Evolutionary conservation across 768 basidiomycete genomes (phyloP), one percentile per base, ranked within the genome.

Genomic region (Tricholoma sp.): DNA sequence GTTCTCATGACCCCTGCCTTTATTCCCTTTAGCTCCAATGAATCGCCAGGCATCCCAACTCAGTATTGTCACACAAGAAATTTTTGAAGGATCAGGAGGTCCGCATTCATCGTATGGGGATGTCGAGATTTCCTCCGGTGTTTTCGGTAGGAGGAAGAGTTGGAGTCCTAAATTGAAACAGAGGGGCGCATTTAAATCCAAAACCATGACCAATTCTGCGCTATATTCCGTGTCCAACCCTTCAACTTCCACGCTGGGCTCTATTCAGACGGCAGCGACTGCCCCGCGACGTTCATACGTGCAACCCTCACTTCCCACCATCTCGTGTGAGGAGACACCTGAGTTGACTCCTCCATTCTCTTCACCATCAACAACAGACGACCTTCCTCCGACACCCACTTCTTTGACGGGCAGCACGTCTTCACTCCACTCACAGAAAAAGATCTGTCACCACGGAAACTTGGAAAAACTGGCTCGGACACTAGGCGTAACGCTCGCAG

Each of bases 401-500:
- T 61, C 57, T 24, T 63, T 60, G 22, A 52, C n/a, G 11, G 59
- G 21, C 16, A 62, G 52, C 51, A 27, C 34, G 24, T 29, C 16
- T 3, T 57, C 58, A 61, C 27, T 16, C 55, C 16, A 50, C 59
- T 34, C 49, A 57, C 2, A 35, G 24, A 34, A 50, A 27, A 57
- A 52, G 55, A 31, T 27, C 34, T 43, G 49, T 31, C 57, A 41
- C 18, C 58, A 51, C 16, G 61, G 63, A 19, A 68, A 64, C 39
- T 34, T 67, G 29, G 58, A 57, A 50, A 72, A 72, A 50, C 59
- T 72, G 14, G 57, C 66, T 24, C 64, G 67, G n/a, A 72, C 66
- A 3, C 59, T 72, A 4, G 69, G 71, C 29, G 64, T 64, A 29
- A 39, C 57, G 11, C 63, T 62, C 5, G 52, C 55, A 8, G 64